These are phyloP conservation scores for Besnoitia besnoiti DNA, from an alignment of 169 alveolate genomes.

Conservation along the genomic window DNA sequence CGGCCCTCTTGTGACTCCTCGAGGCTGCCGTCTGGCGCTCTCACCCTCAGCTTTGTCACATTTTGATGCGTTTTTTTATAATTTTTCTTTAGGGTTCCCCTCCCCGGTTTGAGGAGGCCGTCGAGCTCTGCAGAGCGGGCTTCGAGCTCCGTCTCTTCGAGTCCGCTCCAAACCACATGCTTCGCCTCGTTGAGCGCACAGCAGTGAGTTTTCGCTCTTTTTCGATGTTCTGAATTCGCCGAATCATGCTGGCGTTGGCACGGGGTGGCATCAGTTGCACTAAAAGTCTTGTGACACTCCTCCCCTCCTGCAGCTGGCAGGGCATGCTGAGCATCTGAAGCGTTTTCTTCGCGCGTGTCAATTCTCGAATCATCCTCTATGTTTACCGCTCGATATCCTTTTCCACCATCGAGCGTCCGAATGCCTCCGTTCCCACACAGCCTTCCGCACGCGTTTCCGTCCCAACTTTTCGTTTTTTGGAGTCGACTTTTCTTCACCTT, in stretches of 20 bases:
- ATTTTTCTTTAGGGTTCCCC: background rate
- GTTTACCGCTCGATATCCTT: background rate
- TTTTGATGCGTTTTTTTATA: background rate
- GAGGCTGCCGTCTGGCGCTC: background rate
- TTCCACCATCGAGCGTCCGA: too few species aligned
- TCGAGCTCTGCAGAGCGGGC: background rate
- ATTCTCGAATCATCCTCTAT: background rate
- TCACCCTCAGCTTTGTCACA: background rate
- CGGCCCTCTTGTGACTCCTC: background rate
- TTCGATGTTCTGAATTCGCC: too few species aligned
- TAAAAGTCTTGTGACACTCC: too few species aligned
- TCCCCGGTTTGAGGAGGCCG: background rate
- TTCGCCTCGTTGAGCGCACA: background rate
- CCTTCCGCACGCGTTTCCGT: background rate
- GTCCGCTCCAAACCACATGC: background rate
- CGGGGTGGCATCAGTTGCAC: too few species aligned
- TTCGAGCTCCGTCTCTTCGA: background rate
- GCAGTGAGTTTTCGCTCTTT: background rate
- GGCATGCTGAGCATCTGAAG: background rate
- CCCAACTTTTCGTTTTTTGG: background rate
- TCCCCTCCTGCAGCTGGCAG: too few species aligned
- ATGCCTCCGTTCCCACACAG: background rate
- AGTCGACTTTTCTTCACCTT: background rate
- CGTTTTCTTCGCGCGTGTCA: background rate
- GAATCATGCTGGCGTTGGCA: too few species aligned